Base-by-base conservation (phyloP, 2,329 filamentous ascomycete species). In the Colletotrichum sp. region DNA sequence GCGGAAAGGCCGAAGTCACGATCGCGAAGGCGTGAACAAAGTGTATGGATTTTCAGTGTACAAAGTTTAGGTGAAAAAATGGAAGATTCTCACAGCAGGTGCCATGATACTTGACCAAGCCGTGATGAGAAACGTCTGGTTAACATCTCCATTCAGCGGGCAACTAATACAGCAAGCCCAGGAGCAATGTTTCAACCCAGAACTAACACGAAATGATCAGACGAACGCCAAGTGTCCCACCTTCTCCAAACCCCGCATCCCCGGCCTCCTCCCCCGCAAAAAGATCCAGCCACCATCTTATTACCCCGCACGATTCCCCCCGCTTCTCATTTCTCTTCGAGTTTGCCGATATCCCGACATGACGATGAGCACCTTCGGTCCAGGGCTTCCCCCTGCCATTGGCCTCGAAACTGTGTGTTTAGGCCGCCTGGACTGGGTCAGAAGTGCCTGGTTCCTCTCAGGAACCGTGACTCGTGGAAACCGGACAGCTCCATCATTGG, bases 111-210 rank as follows among this genome's bases (percentile, higher is more conserved):
- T 1, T 6, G 4, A 1, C 10, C 44, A 21, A 21, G 44, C 44
- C 1, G n/a, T 52, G 75, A 76, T 93, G 36, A 83, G 83, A 49
- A 90, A 93, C 80, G 67, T 34, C 91, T 91, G 92, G 77, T 82
- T 88, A 24, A 89, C 88, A 80, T 93, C 91, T 78, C 89, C 6
- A 2, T 49, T 49, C 44, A 57, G 21, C 21, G 16, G 26, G 5
- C 4, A 59, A 21, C 39, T 2, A 44, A 24, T 6, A 8, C 15
- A 16, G 9, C 15, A 34, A 8, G 44, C 30, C n/a, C 8, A 34
- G 12, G 49, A 28, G 8, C 26, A 52, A 30, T 28, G 18, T 36
- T 34, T 44, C 59, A 62, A 21, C 8, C 9, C 36, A 28, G 16
- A 18, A 15, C 18, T 66, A 52, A 55, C 26, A 60, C 15, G 24